Conservation (phyloP, 2,329 filamentous ascomycete genomes). For the Ophiostoma ulmi region DNA sequence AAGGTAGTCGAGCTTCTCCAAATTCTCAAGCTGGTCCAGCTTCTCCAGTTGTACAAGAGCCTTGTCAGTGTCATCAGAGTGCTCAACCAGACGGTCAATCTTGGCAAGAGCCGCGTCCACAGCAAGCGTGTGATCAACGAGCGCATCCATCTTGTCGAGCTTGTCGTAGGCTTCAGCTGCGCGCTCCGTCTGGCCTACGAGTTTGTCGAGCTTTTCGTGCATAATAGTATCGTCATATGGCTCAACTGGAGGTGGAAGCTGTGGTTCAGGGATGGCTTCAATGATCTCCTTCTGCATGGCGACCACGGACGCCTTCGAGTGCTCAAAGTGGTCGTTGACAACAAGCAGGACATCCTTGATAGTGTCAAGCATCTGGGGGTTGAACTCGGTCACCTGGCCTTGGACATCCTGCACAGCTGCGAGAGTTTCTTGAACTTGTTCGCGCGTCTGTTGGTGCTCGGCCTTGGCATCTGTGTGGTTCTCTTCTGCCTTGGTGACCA, state of each 20-base stretch:
- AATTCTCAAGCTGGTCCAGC: constrained; percentile 23
- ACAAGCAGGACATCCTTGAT: constrained; percentile 80
- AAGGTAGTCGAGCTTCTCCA: constrained; percentile 39
- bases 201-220: constrained; percentile 53
- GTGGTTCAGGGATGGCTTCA: constrained; percentile 57
- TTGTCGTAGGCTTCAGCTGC: constrained; percentile 67
- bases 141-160: constrained; percentile 77
- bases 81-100: constrained; percentile 27
- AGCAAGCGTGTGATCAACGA: constrained; percentile 37
- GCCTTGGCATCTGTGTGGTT: constrained; percentile 66
- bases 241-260: constrained; percentile 52
- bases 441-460: constrained; percentile 77
- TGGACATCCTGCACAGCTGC: constrained; percentile 70
- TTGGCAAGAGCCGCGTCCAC: constrained; percentile 22
- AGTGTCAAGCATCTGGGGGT: constrained; percentile 81
- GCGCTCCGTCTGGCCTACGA: constrained; percentile 59
- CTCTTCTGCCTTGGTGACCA: constrained; percentile 70
- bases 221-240: constrained; percentile 62
- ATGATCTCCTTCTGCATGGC: constrained; percentile 56
- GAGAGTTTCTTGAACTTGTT: constrained; percentile 71
- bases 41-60: constrained; percentile 22
- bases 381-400: constrained; percentile 71
- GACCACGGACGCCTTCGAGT: constrained; percentile 63
- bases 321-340: constrained; percentile 82
- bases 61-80: constrained; percentile 24